These are phyloP conservation scores for Fusarium fracticaudum DNA, from an alignment of 2,329 filamentous ascomycete genomes.

Conservation along the genomic window DNA sequence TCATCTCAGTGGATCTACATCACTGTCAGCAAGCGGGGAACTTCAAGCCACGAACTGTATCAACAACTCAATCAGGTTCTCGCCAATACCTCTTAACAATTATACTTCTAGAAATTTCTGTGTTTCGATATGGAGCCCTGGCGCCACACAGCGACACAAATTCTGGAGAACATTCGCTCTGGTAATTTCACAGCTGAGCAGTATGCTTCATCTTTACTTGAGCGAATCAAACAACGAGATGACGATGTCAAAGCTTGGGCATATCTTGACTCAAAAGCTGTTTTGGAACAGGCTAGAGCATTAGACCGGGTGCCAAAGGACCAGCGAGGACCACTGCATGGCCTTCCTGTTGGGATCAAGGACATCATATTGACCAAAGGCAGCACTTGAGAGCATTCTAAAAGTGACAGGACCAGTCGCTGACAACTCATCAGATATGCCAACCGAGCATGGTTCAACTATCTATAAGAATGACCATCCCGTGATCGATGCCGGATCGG, in stretches of 20 bases:
- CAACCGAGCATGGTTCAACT: conserved; percentile 62
- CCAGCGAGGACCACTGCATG: conserved; percentile 64
- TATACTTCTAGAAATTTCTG: rapidly evolving
- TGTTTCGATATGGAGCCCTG: background rate
- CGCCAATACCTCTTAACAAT: rapidly evolving
- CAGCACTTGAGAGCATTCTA: conserved; percentile 37
- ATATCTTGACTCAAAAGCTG: conserved; percentile 53
- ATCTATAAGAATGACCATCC: conserved; percentile 58
- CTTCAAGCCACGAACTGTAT: background rate
- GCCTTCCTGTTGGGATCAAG: conserved; percentile 66
- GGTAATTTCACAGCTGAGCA: conserved; percentile 58
- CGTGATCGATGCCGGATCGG: conserved; percentile 59
- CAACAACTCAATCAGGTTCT: too few species aligned
- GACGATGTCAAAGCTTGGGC: conserved; percentile 60
- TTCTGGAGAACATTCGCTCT: conserved; percentile 48
- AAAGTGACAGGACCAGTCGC: too few species aligned
- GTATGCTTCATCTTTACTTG: conserved; percentile 60
- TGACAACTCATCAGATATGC: conserved; percentile 55
- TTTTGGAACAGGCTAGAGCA: conserved; percentile 58
- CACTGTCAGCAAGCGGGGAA: conserved; percentile 10
- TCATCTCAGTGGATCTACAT: conserved; percentile 4
- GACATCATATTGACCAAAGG: conserved; percentile 68
- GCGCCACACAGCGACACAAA: conserved; percentile 54
- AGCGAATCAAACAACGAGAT: conserved; percentile 56
- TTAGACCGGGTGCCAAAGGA: conserved; percentile 59